Evolutionary conservation across 345 rosid genomes (phyloP), one percentile per base, ranked within the genome.

Genomic region (Carallia brachiata): DNA sequence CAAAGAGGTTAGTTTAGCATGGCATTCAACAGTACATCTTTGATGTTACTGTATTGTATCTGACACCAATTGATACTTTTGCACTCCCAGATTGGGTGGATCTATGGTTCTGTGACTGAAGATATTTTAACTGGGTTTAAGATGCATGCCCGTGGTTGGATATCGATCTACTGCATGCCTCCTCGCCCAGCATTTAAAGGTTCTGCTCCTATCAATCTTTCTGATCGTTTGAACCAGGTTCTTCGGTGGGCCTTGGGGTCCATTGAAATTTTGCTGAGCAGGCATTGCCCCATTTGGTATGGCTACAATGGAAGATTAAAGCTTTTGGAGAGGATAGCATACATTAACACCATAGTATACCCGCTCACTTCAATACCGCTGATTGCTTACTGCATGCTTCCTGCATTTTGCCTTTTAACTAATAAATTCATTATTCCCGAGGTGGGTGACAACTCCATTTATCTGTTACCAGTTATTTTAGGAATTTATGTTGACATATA

Each of bases 91-190:
- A 90, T 92, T 78, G 99, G 99, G 65, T 96, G 98, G 98, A 95
- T 95, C 75, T 95, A 95, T 66, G 99, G 99, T 74, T 95, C 99
- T 6, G 99, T 95, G 64, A 95, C 99, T 8, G 99, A 95, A 84
- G 99, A 95, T 87, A 95, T 95, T 85, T 83, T 95, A 72, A 95
- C 99, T 32, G 99, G 99, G 72, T 95, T 95, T 75, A 95, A 95
- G 86, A 95, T 95, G 99, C 99, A 95, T 76, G 94, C 98, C 66
- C 99, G 98, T 62, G 99, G 99, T 37, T 95, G 99, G 99, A 88
- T 92, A 71, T 95, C 99, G 19, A 69, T 95, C 67, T 95, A 95
- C 71, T 95, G 99, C 81, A 88, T 90, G 94, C 99, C 99, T 69
- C 91, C 98, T 7, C 99, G 99, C 55, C 98, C 99, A 62, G 98